phyloP scores from a whole-genome alignment of 495 filamentous ascomycete species.

The Penicillium crystallinum region DNA sequence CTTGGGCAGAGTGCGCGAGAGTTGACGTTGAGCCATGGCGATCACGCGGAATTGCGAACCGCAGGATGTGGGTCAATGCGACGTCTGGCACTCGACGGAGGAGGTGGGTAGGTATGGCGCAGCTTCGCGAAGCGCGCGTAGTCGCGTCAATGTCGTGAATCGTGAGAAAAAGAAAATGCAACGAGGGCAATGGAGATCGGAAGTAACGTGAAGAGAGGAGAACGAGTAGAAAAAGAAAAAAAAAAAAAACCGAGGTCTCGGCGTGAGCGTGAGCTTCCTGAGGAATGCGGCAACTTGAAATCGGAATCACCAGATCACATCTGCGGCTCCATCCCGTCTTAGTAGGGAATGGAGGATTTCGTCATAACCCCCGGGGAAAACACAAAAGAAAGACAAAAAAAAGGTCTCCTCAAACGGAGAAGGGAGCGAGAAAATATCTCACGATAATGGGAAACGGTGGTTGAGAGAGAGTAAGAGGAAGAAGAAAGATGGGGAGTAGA shows the following conservation, averaged over 20 bases:
- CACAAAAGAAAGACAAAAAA: conserved; percentile 21
- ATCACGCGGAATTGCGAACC: conserved; percentile 6
- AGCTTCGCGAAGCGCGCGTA: conserved; percentile 19
- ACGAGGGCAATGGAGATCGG: conserved; percentile 21
- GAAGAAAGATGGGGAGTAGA: conserved; percentile 13
- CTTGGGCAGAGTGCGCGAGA: conserved; percentile 61
- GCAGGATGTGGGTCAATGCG: conserved; percentile 15
- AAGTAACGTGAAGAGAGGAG: conserved; percentile 13
- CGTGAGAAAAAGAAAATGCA: conserved; percentile 35
- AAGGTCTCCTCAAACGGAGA: conserved; percentile 15
- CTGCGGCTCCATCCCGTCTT: conserved; percentile 26
- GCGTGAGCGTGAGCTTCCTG: conserved; percentile 9
- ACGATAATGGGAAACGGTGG: conserved; percentile 12
- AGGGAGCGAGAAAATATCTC: conserved; percentile 9
- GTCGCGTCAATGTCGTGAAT: conserved; percentile 34
- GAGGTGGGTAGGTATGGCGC: conserved; percentile 1
- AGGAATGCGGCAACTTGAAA: conserved; percentile 29
- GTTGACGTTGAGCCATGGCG: conserved; percentile 44
- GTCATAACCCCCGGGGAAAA: conserved; percentile 22
- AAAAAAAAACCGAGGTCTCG: conserved; percentile 4
- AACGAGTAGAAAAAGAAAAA: conserved; percentile 9
- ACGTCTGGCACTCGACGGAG: conserved; percentile 2
- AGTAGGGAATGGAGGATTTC: conserved; percentile 15
- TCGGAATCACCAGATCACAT: conserved; percentile 27
- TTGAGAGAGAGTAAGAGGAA: conserved; percentile 7